These are phyloP conservation scores for Talaromyces verruculosus DNA, from an alignment of 2,329 filamentous ascomycete species.

Conservation along the genomic window DNA sequence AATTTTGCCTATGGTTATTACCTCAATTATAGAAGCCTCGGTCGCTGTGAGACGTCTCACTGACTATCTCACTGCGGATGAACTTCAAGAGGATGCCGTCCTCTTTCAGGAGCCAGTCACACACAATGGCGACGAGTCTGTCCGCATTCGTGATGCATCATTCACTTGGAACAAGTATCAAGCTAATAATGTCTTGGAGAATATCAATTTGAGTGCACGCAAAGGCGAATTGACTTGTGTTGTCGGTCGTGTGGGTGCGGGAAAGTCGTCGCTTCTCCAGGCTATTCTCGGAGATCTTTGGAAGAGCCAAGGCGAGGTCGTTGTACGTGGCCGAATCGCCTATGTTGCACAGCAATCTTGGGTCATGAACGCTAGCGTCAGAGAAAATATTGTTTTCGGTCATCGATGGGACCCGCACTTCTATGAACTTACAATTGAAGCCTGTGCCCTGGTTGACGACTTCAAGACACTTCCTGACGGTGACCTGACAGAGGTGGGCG, in stretches of 20 bases:
- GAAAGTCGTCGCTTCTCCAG: slow-evolving; percentile 91
- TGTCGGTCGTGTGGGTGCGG: slow-evolving; percentile 89
- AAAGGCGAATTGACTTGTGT: slow-evolving; percentile 93
- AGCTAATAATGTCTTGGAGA: slow-evolving; percentile 64
- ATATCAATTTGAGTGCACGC: slow-evolving; percentile 83
- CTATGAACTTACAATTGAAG: slow-evolving; percentile 88
- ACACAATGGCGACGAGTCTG: slow-evolving; percentile 78
- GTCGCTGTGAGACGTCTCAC: slow-evolving; percentile 87
- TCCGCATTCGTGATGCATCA: slow-evolving; percentile 77
- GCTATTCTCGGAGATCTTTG: slow-evolving; percentile 86
- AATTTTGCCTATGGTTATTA: slow-evolving; percentile 96
- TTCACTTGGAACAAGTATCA: slow-evolving; percentile 95
- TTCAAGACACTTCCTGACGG: slow-evolving; percentile 91
- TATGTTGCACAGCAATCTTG: slow-evolving; percentile 93
- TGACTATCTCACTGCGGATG: slow-evolving; percentile 80
- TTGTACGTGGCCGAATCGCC: slow-evolving; percentile 77
- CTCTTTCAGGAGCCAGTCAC: slow-evolving; percentile 66
- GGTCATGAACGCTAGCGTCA: slow-evolving; percentile 97
- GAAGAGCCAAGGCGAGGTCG: slow-evolving; percentile 81
- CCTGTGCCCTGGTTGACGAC: slow-evolving; percentile 87
- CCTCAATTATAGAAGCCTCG: slow-evolving; percentile 90
- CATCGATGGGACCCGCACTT: slow-evolving; percentile 91
- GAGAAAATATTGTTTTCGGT: slow-evolving; percentile 95
- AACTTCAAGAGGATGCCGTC: slow-evolving; percentile 84
- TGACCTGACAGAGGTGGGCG: slow-evolving; percentile 93